Conservation (phyloP, 106 monocot genomes). For the Agapanthus africanus region DNA sequence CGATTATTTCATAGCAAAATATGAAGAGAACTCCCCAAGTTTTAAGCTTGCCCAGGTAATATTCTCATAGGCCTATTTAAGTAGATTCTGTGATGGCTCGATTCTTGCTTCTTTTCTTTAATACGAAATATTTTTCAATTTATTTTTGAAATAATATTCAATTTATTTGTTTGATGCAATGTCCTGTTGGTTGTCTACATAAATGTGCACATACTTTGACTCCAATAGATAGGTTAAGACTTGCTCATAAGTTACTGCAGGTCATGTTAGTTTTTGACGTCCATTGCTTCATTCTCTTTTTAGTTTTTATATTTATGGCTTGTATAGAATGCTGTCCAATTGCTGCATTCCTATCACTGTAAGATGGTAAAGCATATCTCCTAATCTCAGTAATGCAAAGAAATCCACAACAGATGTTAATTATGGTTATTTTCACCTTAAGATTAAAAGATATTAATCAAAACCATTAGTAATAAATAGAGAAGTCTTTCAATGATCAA, state of each 20-base stretch:
- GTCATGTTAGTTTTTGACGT: neutral
- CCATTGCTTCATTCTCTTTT: neutral
- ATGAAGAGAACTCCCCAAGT: constrained; percentile 71
- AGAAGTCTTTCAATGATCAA: too few species aligned
- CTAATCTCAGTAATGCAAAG: too few species aligned
- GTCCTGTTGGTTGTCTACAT: neutral
- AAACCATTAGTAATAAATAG: too few species aligned
- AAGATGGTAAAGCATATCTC: too few species aligned
- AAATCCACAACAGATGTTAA: too few species aligned
- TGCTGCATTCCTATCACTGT: too few species aligned
- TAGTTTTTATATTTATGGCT: neutral
- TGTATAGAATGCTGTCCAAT: neutral
- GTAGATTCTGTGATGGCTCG: neutral
- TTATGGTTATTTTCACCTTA: too few species aligned
- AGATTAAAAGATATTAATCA: too few species aligned
- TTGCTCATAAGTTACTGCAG: neutral
- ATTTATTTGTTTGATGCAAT: neutral
- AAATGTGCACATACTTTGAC: neutral
- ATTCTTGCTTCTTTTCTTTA: constrained; percentile 4
- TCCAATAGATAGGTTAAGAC: neutral
- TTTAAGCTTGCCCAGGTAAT: constrained; percentile 98
- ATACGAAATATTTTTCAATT: neutral
- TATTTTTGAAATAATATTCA: neutral
- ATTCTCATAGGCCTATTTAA: neutral
- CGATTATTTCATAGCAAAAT: constrained; percentile 88